Base-by-base conservation (phyloP, 441 rosid species). In the Gossypium schwendimanii region DNA sequence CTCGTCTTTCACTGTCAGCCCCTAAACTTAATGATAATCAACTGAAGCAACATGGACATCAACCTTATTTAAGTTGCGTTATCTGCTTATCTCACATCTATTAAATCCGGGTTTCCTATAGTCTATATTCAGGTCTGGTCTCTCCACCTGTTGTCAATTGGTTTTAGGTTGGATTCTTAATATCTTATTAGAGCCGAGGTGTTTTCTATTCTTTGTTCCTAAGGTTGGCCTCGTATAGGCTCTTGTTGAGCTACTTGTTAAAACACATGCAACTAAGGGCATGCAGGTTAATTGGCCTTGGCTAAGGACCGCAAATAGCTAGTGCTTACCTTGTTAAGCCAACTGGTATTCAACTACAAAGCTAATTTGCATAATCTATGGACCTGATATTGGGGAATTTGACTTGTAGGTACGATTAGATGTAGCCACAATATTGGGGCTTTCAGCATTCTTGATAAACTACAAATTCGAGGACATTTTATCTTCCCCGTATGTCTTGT, bases 381-480 rank as follows among this genome's bases (percentile, higher is more conserved):
- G 70, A 80, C 68, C 17, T 63, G 79, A 47, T 71, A 55, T 50
- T 70, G 57, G 28, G 50, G 17, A 73, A 76, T 76, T 76, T 75
- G 54, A 41, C 66, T 75, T 83, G 88, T 73, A 94, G 98, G 96
- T 92, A 60, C 97, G 98, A 73, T 76, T 94, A 80, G 98, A 94
- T 80, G 81, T 78, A 3, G 93, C 98, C 63, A 83, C 96, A 69
- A 76, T 89, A 75, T 78, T 94, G 91, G 98, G 98, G 72, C 97
- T 94, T 78, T 84, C 81, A 1, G 98, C 98, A 76, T 94, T 84
- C 81, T 75, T 89, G 80, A 87, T 94, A 76, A 94, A 94, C 87
- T 92, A 94, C 86, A 94, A 91, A 83, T 88, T 94, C 78, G 98
- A 90, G 89, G 78, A 90, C 81, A 85, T 94, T 78, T 77, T 79